Conservation (phyloP, 352 stramenopile genomes). For the Globisporangium abappressorium region DNA sequence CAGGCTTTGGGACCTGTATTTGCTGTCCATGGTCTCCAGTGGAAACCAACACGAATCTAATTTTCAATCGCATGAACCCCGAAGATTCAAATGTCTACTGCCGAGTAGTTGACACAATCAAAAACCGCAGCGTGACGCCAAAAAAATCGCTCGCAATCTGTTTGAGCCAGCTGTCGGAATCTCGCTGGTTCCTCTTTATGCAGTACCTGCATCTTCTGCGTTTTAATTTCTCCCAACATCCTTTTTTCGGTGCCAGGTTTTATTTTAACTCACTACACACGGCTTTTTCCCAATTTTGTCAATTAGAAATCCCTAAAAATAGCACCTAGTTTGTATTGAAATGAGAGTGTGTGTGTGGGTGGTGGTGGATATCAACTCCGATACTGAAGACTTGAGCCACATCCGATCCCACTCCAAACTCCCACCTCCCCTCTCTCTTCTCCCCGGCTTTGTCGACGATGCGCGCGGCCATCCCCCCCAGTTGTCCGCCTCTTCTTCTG, state of each 20-base stretch:
- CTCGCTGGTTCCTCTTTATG: too few species aligned
- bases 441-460: conserved; percentile 4
- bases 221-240: too few species aligned
- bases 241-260: neutral
- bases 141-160: neutral
- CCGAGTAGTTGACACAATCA: neutral
- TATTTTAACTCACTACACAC: neutral
- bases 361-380: neutral
- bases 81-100: too few species aligned
- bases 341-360: neutral
- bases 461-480: neutral
- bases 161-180: neutral
- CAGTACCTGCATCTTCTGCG: too few species aligned
- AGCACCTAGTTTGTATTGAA: neutral
- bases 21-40: too few species aligned
- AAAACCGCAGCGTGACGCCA: neutral
- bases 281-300: neutral
- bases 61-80: too few species aligned
- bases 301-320: neutral
- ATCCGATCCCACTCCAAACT: neutral
- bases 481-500: conserved; percentile 7
- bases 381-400: neutral
- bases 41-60: too few species aligned
- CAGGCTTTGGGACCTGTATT: too few species aligned
- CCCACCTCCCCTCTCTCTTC: neutral